Evolutionary conservation across 2,329 filamentous ascomycete genomes (phyloP), one percentile per base, ranked within the genome.

Genomic region (Arthrobotrys sphaeroides): DNA sequence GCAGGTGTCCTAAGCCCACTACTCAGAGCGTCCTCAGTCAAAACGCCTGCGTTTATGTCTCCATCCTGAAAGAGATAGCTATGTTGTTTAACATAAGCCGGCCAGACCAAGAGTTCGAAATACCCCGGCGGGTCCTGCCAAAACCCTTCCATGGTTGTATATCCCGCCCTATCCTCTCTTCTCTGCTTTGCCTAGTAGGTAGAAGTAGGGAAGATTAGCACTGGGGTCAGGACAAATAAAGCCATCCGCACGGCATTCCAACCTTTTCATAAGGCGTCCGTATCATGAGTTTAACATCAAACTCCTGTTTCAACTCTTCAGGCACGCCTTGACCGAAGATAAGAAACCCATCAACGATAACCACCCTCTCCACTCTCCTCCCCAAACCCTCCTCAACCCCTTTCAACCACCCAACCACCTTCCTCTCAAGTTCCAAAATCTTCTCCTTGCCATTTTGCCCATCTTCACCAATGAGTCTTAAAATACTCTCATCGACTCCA

Each of bases 101-200:
- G 94, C 95, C 95, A 99, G 3, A 99, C 95, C 65, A 99, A 87
- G 81, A 91, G 88, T 81, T 98, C 94, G 38, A 98, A 93, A 82
- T 98, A 99, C 0, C 92, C 94, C 0, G 93, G 93, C 0, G 95
- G 95, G 82, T 99, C 95, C 68, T 90, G 87, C 95, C 95, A 99
- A 84, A 97, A 99, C 26, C 94, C 94, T 80, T 97, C 89, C 3
- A 91, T 83, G 2, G 92, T 94, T 28, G 93, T 91, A 81, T 95
- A 95, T 9, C 91, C 91, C 78, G 87, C 88, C 64, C 92, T 84
- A 0, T 88, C 88, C 80, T 91, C 88, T 28, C 92, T 84, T 22
- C 92, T 85, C 33, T 84, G 83, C 80, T 90, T 91, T 2, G 90
- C 90, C 42, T 83, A 28, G 18, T 9, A 18, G 5, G 36, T n/a